These are phyloP conservation scores for Lasiodiplodia sp. DNA, from an alignment of 2,329 filamentous ascomycete genomes.

Conservation along the genomic window DNA sequence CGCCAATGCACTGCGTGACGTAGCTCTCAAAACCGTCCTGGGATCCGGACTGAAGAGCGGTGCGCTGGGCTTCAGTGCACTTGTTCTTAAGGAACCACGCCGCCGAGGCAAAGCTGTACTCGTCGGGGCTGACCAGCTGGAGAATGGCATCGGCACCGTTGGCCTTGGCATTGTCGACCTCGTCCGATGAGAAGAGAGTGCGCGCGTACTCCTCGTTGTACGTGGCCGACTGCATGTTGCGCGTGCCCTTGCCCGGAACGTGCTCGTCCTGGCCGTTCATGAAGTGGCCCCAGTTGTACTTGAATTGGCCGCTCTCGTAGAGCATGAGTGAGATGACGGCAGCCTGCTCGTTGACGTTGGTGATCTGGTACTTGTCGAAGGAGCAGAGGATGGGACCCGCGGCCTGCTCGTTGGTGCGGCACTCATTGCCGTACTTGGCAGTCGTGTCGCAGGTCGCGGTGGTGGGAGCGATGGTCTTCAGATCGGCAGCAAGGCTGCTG, in stretches of 20 bases:
- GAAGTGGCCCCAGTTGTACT: conserved; percentile 73
- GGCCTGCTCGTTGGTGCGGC: conserved; percentile 69
- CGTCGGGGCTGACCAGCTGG: conserved; percentile 57
- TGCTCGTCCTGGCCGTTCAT: conserved; percentile 44
- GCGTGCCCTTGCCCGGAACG: conserved; percentile 73
- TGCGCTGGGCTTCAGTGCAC: conserved; percentile 56
- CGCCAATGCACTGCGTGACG: conserved; percentile 44
- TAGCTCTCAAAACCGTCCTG: conserved; percentile 61
- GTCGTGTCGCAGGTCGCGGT: conserved; percentile 62
- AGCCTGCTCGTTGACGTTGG: conserved; percentile 66
- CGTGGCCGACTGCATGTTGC: conserved; percentile 68
- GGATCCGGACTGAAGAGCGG: conserved; percentile 55
- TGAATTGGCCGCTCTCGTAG: conserved; percentile 73
- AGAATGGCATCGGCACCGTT: conserved; percentile 55
- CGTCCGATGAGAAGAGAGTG: conserved; percentile 47
- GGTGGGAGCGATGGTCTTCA: conserved; percentile 64
- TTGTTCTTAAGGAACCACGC: conserved; percentile 68
- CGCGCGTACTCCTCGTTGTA: conserved; percentile 65
- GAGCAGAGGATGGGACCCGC: conserved; percentile 63
- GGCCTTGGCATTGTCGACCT: conserved; percentile 41
- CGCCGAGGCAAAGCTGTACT: conserved; percentile 64
- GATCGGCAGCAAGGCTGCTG: conserved; percentile 28
- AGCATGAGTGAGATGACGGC: conserved; percentile 74
- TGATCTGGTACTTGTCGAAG: conserved; percentile 66
- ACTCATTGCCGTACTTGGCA: conserved; percentile 60